These are phyloP conservation scores for Sutorius australiensis DNA, from an alignment of 768 basidiomycete species.

Conservation along the genomic window DNA sequence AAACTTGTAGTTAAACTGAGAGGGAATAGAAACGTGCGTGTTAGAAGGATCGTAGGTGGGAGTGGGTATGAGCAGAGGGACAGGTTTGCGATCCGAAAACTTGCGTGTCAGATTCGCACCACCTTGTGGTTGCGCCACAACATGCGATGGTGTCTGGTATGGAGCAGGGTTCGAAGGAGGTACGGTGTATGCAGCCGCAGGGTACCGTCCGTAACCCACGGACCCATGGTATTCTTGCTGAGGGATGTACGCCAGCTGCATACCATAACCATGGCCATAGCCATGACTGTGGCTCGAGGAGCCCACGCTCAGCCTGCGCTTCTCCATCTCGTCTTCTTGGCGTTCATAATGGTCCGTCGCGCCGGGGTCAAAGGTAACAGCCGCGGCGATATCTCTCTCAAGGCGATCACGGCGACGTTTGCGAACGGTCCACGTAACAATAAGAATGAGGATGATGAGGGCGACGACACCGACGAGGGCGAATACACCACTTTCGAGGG, in stretches of 20 bases:
- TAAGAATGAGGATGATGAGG: conserved; percentile 42
- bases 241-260: conserved; percentile 19
- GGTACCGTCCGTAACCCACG: conserved; percentile 21
- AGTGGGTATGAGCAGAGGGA: conserved; percentile 25
- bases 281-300: conserved; percentile 28
- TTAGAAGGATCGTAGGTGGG: conserved; percentile 23
- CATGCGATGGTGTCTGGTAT: conserved; percentile 13
- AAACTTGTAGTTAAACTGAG: conserved; percentile 13
- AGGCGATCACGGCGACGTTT: conserved; percentile 40
- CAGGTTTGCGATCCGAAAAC: conserved; percentile 33
- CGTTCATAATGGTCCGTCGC: conserved; percentile 27
- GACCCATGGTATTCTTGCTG: conserved; percentile 19
- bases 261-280: conserved; percentile 15
- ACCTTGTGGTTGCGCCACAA: conserved; percentile 15
- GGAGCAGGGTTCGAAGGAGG: conserved; percentile 6
- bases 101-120: conserved; percentile 34
- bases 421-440: conserved; percentile 47
- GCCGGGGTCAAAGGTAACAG: conserved; percentile 51
- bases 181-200: conserved; percentile 4
- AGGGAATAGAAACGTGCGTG: conserved; percentile 21
- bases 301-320: conserved; percentile 21
- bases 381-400: conserved; percentile 37
- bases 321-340: conserved; percentile 17
- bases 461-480: conserved; percentile 45
- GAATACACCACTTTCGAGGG: conserved; percentile 60